Evolutionary conservation across 176 grass and related monocot genomes (phyloP).

Genomic region (Poa annua): DNA sequence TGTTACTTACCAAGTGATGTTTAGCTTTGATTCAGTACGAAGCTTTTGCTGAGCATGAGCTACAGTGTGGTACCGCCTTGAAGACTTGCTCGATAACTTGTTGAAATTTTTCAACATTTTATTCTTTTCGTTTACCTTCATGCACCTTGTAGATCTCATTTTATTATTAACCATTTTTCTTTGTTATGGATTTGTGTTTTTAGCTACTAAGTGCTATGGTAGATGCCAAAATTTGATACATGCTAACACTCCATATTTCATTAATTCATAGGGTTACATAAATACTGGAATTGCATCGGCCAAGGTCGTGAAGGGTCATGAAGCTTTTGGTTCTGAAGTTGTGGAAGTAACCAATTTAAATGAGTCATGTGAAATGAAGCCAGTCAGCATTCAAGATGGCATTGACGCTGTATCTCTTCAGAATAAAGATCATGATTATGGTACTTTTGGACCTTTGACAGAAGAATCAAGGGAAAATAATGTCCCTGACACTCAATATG

Average conservation of each 20-base stretch:
- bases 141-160: conserved; percentile 27
- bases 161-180: conserved; percentile 19
- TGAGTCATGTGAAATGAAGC: conserved; percentile 50
- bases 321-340: conserved; percentile 44
- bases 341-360: conserved; percentile 46
- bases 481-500: conserved; percentile 17
- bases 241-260: conserved; percentile 14
- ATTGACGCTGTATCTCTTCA: conserved; percentile 38
- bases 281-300: conserved; percentile 89
- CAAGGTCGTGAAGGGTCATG: conserved; percentile 32
- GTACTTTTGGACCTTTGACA: conserved; percentile 31
- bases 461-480: conserved; percentile 47
- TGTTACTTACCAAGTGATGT: conserved; percentile 30
- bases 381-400: conserved; percentile 40
- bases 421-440: conserved; percentile 40
- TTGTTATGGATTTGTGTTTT: conserved; percentile 17
- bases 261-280: conserved; percentile 82
- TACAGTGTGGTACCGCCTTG: conserved; percentile 18
- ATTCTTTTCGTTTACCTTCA: conserved; percentile 34
- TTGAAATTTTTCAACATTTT: conserved; percentile 12
- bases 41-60: conserved; percentile 28
- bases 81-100: conserved; percentile 32
- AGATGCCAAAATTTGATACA: conserved; percentile 33
- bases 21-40: conserved; percentile 16
- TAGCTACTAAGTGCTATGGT: conserved; percentile 31